These are phyloP conservation scores for Wickerhamiella sergipiensis DNA, from an alignment of 805 yeast genomes.

Conservation along the genomic window DNA sequence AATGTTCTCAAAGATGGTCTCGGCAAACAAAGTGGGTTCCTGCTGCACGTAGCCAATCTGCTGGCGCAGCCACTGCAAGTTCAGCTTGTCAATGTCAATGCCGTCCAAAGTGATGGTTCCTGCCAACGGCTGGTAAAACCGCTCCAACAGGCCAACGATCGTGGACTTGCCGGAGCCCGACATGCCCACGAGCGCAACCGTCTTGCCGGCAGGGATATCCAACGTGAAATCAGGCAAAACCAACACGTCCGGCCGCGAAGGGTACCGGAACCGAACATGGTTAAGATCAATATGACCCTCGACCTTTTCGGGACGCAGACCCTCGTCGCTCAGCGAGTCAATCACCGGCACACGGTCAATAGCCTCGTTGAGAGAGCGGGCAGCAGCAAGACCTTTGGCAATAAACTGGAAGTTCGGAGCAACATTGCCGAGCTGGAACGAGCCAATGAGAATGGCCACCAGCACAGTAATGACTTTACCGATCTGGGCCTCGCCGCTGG, in stretches of 20 bases:
- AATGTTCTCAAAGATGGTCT: conserved; percentile 74
- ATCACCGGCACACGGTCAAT: conserved; percentile 31
- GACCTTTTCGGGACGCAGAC: conserved; percentile 16
- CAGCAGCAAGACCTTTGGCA: conserved; percentile 29
- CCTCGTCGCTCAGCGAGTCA: conserved; percentile 23
- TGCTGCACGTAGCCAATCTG: conserved; percentile 87
- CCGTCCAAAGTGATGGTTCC: conserved; percentile 79
- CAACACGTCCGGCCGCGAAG: conserved; percentile 60
- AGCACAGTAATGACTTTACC: conserved; percentile 27
- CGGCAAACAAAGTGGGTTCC: conserved; percentile 88
- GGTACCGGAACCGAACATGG: conserved; percentile 82
- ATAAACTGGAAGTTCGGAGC: conserved; percentile 29
- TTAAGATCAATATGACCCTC: conserved; percentile 65
- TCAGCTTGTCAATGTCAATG: conserved; percentile 58
- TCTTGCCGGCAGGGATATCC: conserved; percentile 73
- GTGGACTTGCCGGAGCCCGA: conserved; percentile 96
- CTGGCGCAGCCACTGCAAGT: conserved; percentile 59
- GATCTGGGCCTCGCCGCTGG: conserved; percentile 21
- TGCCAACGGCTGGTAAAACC: conserved; percentile 68
- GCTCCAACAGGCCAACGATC: conserved; percentile 64
- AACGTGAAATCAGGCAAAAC: conserved; percentile 67
- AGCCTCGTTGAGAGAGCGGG: conserved; percentile 29
- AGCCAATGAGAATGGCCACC: conserved; percentile 30
- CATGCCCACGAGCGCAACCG: conserved; percentile 92
- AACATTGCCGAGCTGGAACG: conserved; percentile 29